Conservation (phyloP, 176 grass and related monocot genomes). For the Pharus latifolius region DNA sequence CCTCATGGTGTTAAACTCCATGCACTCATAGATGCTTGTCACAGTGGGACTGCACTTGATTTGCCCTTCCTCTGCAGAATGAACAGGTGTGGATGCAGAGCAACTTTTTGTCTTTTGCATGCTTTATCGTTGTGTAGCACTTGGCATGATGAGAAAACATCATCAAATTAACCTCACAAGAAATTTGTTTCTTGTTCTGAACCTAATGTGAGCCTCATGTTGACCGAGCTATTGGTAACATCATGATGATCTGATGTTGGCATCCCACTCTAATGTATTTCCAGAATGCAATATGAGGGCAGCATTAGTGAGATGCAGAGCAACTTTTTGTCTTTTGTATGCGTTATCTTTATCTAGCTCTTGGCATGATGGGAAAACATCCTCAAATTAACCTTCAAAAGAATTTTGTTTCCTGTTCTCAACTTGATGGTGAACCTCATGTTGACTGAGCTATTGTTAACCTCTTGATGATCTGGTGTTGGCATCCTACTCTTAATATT, state of each 20-base stretch:
- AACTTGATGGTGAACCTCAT: no score
- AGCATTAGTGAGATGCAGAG: neutral
- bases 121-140: neutral
- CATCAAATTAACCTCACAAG: neutral
- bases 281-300: neutral
- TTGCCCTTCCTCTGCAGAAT: constrained; percentile 91
- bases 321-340: no score
- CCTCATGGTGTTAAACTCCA: constrained; percentile 85
- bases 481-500: no score
- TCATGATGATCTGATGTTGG: neutral
- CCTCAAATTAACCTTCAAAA: no score
- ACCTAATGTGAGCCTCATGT: neutral
- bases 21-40: constrained; percentile 91
- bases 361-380: no score
- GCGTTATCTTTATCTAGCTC: no score
- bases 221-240: neutral
- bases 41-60: constrained; percentile 94
- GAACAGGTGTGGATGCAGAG: constrained; percentile 34
- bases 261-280: neutral
- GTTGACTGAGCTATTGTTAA: no score
- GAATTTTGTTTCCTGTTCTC: no score
- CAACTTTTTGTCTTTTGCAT: neutral
- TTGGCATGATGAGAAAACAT: constrained; percentile 9
- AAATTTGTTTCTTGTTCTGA: neutral
- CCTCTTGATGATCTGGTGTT: no score